Percentiles rank a stretch among this genome's conserved stretches.
phyloP scores from a whole-genome alignment of 768 basidiomycete genomes.

The Lentinula guzmanii region DNA sequence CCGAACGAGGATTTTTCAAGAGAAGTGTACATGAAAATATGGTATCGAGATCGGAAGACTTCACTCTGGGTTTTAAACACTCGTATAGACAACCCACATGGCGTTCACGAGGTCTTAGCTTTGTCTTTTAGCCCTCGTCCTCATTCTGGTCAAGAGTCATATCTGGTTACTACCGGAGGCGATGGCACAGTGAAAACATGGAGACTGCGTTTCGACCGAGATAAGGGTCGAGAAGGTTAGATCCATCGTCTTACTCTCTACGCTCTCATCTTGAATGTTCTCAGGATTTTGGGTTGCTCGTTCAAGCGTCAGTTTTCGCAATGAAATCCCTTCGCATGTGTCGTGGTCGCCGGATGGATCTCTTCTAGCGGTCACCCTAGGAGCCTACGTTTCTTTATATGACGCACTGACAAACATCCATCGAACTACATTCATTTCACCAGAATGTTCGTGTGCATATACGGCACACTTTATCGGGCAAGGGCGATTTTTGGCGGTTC shows the following conservation, averaged over 20 bases:
- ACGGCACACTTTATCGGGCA: conserved; percentile 63
- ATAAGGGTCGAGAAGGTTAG: conserved; percentile 54
- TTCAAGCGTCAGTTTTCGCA: conserved; percentile 64
- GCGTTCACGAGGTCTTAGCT: conserved; percentile 50
- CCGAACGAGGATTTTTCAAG: conserved; percentile 58
- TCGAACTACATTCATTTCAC: conserved; percentile 51
- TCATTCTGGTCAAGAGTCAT: conserved; percentile 21
- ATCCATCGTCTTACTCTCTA: conserved; percentile 8
- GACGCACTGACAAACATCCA: conserved; percentile 59
- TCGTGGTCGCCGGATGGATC: conserved; percentile 87
- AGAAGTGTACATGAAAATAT: conserved; percentile 84
- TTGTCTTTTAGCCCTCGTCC: conserved; percentile 62
- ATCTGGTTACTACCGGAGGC: conserved; percentile 68
- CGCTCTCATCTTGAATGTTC: background rate
- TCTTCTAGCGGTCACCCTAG: conserved; percentile 70
- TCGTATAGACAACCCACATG: conserved; percentile 86
- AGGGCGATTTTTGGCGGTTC: conserved; percentile 58
- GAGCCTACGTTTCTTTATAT: conserved; percentile 65
- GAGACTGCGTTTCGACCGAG: conserved; percentile 48
- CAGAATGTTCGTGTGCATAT: conserved; percentile 40
- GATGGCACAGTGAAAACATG: conserved; percentile 80
- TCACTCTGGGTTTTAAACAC: conserved; percentile 76
- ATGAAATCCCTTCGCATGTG: conserved; percentile 56
- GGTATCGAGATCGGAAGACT: conserved; percentile 72
- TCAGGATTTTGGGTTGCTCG: conserved; percentile 77